Evolutionary conservation across 805 yeast genomes (phyloP).

Genomic region (Candida lessepsii): DNA sequence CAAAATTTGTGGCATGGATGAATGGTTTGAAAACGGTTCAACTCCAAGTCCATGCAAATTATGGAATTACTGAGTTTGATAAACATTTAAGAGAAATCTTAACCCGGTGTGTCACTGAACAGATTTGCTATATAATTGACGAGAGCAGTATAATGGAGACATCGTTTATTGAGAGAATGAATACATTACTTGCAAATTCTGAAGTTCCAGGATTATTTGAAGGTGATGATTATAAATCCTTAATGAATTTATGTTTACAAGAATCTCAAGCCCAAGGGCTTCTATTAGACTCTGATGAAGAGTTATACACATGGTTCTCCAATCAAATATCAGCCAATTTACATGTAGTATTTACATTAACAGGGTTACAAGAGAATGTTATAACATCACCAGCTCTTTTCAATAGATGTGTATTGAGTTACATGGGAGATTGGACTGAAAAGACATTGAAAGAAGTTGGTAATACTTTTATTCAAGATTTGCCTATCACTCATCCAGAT

Average conservation of each 20-base stretch:
- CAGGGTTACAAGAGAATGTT: constrained; percentile 40
- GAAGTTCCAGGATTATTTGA: constrained; percentile 88
- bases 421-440: constrained; percentile 84
- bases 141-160: constrained; percentile 77
- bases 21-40: constrained; percentile 67
- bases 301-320: constrained; percentile 73
- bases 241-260: constrained; percentile 56
- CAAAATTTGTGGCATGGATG: constrained; percentile 88
- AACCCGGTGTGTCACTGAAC: constrained; percentile 44
- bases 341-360: constrained; percentile 80
- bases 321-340: constrained; percentile 64
- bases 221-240: constrained; percentile 58
- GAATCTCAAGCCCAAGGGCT: constrained; percentile 60
- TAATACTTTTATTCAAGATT: constrained; percentile 29
- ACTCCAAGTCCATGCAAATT: constrained; percentile 55
- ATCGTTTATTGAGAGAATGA: constrained; percentile 86
- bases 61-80: constrained; percentile 65
- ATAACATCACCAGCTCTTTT: constrained; percentile 84
- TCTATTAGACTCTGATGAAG: constrained; percentile 64
- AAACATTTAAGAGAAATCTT: constrained; percentile 55
- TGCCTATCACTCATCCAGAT: constrained; percentile 49
- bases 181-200: constrained; percentile 87
- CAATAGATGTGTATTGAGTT: constrained; percentile 82
- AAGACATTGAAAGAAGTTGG: constrained; percentile 53
- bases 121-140: constrained; percentile 70